phyloP scores from a whole-genome alignment of 768 basidiomycete species.

The Amanita rimosa region DNA sequence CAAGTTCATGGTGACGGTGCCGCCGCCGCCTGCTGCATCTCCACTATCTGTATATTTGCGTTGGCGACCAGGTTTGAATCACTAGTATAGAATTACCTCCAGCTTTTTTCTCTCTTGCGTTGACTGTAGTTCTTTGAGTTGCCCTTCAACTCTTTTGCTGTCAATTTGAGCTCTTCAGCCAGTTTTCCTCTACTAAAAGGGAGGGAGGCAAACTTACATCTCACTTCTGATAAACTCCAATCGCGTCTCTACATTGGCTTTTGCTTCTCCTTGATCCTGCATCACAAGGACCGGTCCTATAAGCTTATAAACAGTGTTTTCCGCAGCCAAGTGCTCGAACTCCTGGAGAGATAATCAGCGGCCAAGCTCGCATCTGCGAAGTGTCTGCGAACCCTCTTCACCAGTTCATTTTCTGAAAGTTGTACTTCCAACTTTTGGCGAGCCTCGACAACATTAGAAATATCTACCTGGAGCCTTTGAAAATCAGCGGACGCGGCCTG shows the following conservation, averaged over 20 bases:
- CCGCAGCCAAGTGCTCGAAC: slow-evolving; percentile 59
- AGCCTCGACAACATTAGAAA: slow-evolving; percentile 64
- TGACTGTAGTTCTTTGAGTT: slow-evolving; percentile 67
- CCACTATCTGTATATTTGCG: slow-evolving; percentile 39
- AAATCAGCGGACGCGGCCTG: slow-evolving; percentile 66
- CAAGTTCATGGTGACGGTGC: slow-evolving; percentile 13
- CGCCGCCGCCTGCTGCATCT: slow-evolving; percentile 49
- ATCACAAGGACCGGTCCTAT: slow-evolving; percentile 85
- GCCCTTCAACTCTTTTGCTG: slow-evolving; percentile 66
- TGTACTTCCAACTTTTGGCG: slow-evolving; percentile 86
- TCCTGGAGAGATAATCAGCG: slow-evolving; percentile 43
- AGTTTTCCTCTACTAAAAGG: background rate
- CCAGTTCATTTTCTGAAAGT: slow-evolving; percentile 82
- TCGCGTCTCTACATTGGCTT: slow-evolving; percentile 79
- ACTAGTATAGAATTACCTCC: slow-evolving; percentile 42
- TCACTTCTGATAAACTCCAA: slow-evolving; percentile 82
- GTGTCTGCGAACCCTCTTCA: slow-evolving; percentile 58
- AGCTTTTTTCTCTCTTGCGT: slow-evolving; percentile 74
- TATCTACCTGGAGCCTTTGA: slow-evolving; percentile 70
- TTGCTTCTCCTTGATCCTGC: slow-evolving; percentile 84
- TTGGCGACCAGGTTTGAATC: slow-evolving; percentile 6
- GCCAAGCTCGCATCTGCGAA: background rate
- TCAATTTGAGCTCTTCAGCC: background rate
- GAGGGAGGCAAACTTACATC: slow-evolving; percentile 60
- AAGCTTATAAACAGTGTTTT: slow-evolving; percentile 82